Evolutionary conservation across 257 asterid genomes (phyloP).

Genomic region (Solanum arcanum): DNA sequence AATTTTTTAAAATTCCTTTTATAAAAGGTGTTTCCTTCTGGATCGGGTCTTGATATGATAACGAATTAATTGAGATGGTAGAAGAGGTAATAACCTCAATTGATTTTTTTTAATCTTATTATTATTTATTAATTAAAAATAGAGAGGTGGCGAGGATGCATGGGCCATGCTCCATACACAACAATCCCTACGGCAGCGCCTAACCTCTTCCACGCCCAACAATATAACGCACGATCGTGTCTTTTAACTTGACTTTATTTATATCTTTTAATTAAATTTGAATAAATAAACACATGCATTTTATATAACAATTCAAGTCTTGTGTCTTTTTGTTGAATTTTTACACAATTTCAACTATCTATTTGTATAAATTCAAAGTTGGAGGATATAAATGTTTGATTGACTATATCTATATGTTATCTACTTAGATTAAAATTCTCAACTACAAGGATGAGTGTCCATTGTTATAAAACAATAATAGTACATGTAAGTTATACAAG

Average conservation of each 20-base stretch:
- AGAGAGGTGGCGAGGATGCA: not conserved
- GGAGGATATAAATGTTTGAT: not conserved
- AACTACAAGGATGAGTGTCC: not conserved
- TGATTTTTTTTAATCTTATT: no score
- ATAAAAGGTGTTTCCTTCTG: not conserved
- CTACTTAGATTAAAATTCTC: not conserved
- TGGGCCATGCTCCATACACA: slow-evolving; percentile 1
- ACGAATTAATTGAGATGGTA: not conserved
- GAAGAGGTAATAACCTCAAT: not conserved
- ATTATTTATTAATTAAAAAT: not conserved
- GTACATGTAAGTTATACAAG: not conserved
- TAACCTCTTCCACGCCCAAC: slow-evolving; percentile 17
- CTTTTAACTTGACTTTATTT: not conserved
- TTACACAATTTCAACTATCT: not conserved
- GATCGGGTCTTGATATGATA: not conserved
- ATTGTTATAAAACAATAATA: not conserved
- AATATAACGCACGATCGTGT: not conserved
- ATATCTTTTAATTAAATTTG: fast-evolving
- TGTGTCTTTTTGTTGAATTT: not conserved
- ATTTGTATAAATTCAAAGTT: no score
- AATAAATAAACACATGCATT: not conserved
- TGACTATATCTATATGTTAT: no score
- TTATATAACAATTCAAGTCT: not conserved
- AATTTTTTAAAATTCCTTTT: no score
- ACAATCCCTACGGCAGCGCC: slow-evolving; percentile 11